phyloP scores from a whole-genome alignment of 176 grass and related monocot genomes.

The Coix lacrymajobi region DNA sequence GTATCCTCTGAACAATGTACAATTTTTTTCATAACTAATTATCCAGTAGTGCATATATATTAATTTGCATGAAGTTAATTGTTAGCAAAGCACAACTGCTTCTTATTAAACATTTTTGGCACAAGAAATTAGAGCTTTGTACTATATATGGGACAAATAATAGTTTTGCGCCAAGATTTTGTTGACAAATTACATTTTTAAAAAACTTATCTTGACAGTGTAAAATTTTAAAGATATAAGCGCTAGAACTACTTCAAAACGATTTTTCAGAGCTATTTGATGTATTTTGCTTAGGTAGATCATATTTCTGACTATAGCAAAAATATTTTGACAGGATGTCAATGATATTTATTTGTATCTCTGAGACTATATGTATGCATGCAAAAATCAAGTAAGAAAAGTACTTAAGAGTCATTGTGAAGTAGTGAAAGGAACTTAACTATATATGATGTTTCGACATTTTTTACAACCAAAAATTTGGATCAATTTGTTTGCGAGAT shows the following conservation, averaged over 20 bases:
- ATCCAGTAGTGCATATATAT: background rate
- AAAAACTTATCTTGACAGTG: background rate
- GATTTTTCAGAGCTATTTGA: background rate
- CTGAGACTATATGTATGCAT: background rate
- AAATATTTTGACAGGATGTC: background rate
- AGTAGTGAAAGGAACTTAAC: background rate
- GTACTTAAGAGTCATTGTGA: background rate
- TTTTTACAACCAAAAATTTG: background rate
- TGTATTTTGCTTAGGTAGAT: too few relatives aligned
- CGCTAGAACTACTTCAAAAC: background rate
- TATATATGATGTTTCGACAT: background rate
- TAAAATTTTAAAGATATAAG: background rate
- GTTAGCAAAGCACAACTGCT: background rate
- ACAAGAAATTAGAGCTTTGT: background rate
- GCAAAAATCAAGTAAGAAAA: background rate
- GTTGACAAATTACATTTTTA: background rate
- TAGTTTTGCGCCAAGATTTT: background rate
- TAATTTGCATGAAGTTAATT: background rate
- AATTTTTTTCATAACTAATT: background rate
- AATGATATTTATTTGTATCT: background rate
- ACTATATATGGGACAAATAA: background rate
- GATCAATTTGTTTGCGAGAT: background rate
- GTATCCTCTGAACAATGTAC: constrained; percentile 58
- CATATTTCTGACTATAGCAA: background rate
- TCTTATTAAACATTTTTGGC: background rate